phyloP scores from a whole-genome alignment of 2,329 filamentous ascomycete genomes.

The Verticillium longisporum region DNA sequence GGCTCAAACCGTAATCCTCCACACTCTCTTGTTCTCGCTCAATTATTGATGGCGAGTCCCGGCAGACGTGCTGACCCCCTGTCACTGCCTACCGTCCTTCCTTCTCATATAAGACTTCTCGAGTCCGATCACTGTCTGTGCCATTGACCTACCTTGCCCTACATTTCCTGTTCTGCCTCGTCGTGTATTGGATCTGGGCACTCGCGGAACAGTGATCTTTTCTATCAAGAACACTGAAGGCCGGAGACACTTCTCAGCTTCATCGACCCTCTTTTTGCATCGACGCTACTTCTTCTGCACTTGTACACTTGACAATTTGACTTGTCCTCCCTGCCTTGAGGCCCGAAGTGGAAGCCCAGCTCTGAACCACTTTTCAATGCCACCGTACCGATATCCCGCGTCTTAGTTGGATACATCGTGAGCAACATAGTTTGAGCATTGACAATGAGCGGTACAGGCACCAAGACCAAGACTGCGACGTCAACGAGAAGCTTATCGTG shows the following conservation, averaged over 20 bases:
- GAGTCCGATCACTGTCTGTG: not conserved
- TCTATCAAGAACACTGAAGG: not conserved
- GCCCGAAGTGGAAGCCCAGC: slow-evolving; percentile 2
- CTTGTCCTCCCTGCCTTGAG: not conserved
- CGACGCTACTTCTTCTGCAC: not conserved
- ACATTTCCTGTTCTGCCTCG: not conserved
- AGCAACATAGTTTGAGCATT: not conserved
- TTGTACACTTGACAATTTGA: not conserved
- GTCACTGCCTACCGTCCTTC: not conserved
- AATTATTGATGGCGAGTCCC: not conserved
- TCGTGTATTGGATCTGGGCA: not conserved
- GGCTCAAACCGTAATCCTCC: not conserved
- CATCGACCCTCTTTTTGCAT: not conserved
- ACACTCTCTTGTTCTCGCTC: not conserved
- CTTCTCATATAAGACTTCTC: not conserved
- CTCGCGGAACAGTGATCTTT: not conserved
- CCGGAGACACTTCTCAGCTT: not conserved
- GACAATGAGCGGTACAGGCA: not conserved
- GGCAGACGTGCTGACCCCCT: not conserved
- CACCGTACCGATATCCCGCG: slow-evolving; percentile 12
- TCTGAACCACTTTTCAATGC: slow-evolving; percentile 19
- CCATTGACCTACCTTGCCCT: not conserved
- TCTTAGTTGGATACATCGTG: not conserved
- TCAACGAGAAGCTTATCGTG: slow-evolving; percentile 5
- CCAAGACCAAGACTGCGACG: not conserved